Conservation (phyloP, 2,329 filamentous ascomycete species). For the Ophidiomyces ophidiicola region DNA sequence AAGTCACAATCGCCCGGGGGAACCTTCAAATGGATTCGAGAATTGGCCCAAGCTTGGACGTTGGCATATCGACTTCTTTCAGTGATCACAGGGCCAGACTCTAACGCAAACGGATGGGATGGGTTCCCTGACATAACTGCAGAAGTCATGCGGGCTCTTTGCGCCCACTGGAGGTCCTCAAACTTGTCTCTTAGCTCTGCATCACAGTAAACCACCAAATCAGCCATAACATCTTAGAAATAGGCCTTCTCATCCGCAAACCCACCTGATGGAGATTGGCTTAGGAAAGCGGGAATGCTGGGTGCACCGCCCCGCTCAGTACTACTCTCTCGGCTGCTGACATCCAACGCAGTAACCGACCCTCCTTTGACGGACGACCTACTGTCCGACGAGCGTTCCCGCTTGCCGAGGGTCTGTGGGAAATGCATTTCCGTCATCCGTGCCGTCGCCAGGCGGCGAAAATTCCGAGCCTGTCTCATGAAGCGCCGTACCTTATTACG, state of each 20-base stretch:
- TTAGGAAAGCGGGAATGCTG: constrained; percentile 29
- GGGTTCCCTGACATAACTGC: constrained; percentile 35
- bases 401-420: constrained; percentile 27
- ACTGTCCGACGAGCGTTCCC: constrained; percentile 27
- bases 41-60: constrained; percentile 79
- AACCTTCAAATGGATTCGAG: constrained; percentile 69
- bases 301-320: constrained; percentile 18
- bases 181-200: constrained; percentile 50
- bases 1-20: constrained; percentile 62
- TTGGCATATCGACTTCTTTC: constrained; percentile 75
- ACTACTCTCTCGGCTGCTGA: constrained; percentile 20
- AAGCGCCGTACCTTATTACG: constrained; percentile 31
- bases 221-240: neutral
- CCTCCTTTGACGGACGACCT: constrained; percentile 21
- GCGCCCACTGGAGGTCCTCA: constrained; percentile 48
- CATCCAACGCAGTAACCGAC: constrained; percentile 8
- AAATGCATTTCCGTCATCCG: constrained; percentile 33
- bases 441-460: constrained; percentile 29
- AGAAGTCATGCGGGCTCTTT: constrained; percentile 43
- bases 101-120: constrained; percentile 46
- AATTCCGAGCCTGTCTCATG: constrained; percentile 31
- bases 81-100: constrained; percentile 44
- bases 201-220: constrained; percentile 9
- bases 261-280: constrained; percentile 29
- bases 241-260: constrained; percentile 11